Evolutionary conservation across 2,329 filamentous ascomycete genomes (phyloP).

Genomic region (Helicocarpus griseus): DNA sequence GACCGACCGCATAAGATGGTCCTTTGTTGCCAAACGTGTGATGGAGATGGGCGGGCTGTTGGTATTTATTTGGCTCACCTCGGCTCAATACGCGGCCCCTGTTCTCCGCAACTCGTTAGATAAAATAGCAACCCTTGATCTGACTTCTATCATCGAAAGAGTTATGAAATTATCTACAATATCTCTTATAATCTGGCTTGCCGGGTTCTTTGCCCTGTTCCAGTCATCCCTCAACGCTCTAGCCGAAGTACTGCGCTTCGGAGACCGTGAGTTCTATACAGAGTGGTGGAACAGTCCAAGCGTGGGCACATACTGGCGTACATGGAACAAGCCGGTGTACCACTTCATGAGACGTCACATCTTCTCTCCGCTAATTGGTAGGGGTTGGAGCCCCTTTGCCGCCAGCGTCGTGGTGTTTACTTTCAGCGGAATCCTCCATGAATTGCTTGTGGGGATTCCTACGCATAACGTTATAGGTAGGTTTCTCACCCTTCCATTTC

Average conservation of each 20-base stretch:
- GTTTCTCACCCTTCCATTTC: conserved; percentile 11
- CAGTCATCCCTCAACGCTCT: conserved; percentile 86
- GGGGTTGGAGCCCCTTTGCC: conserved; percentile 61
- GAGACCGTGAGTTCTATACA: conserved; percentile 87
- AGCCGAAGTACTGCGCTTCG: conserved; percentile 82
- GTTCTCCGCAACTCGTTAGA: conserved; percentile 81
- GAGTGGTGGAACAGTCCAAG: conserved; percentile 97
- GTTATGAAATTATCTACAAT: conserved; percentile 94
- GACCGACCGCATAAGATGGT: conserved; percentile 70
- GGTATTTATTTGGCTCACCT: conserved; percentile 91
- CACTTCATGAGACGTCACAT: conserved; percentile 94
- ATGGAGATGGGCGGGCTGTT: conserved; percentile 67
- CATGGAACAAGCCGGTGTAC: conserved; percentile 97
- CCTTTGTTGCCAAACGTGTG: conserved; percentile 75
- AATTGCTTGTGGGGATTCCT: conserved; percentile 84
- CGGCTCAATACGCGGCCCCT: conserved; percentile 87
- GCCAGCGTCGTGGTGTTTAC: conserved; percentile 79
- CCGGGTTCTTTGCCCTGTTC: conserved; percentile 93
- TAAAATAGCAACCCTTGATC: conserved; percentile 71
- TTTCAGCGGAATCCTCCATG: conserved; percentile 80
- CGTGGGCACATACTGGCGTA: conserved; percentile 82
- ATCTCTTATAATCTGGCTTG: conserved; percentile 90
- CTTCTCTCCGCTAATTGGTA: conserved; percentile 75
- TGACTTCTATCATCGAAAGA: conserved; percentile 75
- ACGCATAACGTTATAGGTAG: conserved; percentile 86